phyloP scores from a whole-genome alignment of 371 early-diverging fungal species.

The Capillidium rhysosporum region DNA sequence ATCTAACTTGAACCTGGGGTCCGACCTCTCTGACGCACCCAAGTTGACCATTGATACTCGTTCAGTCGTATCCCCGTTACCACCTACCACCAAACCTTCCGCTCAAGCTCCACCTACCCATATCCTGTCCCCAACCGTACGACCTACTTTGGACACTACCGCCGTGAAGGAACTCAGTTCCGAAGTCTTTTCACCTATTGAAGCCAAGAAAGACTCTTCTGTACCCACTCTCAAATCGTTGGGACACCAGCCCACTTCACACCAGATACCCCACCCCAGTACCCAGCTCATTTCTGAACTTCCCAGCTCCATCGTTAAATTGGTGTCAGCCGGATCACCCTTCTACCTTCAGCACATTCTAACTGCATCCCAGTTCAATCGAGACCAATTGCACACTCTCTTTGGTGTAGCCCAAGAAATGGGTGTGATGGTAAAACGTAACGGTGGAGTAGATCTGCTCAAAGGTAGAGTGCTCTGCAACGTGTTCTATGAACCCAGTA shows the following conservation, averaged over 20 bases:
- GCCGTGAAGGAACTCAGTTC: conserved; percentile 1
- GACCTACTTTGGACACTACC: conserved; percentile 7
- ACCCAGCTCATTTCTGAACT: conserved; percentile 15
- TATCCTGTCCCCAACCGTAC: neutral
- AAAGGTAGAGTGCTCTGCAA: conserved; percentile 79
- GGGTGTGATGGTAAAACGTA: conserved; percentile 76
- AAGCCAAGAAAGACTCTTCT: neutral
- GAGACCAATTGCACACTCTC: conserved; percentile 76
- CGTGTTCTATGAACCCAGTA: conserved; percentile 93
- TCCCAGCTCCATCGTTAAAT: conserved; percentile 38
- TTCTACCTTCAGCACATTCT: conserved; percentile 85
- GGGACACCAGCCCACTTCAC: neutral
- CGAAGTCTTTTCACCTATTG: conserved; percentile 11
- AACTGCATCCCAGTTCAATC: conserved; percentile 70
- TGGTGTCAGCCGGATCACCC: conserved; percentile 45
- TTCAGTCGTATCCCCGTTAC: neutral
- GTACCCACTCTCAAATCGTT: conserved; percentile 7
- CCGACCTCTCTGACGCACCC: conserved; percentile 20
- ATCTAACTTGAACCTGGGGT: conserved; percentile 13
- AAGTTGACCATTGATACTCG: conserved; percentile 10
- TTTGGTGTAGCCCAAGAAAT: conserved; percentile 96
- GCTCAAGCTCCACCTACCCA: neutral
- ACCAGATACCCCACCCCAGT: neutral
- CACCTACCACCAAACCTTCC: neutral
- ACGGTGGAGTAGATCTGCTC: conserved; percentile 63